A percentile compares a stretch with the other conserved stretches of the same genome.
Evolutionary conservation across 2,329 filamentous ascomycete species (phyloP).

Genomic region (Biscogniauxia sp.): DNA sequence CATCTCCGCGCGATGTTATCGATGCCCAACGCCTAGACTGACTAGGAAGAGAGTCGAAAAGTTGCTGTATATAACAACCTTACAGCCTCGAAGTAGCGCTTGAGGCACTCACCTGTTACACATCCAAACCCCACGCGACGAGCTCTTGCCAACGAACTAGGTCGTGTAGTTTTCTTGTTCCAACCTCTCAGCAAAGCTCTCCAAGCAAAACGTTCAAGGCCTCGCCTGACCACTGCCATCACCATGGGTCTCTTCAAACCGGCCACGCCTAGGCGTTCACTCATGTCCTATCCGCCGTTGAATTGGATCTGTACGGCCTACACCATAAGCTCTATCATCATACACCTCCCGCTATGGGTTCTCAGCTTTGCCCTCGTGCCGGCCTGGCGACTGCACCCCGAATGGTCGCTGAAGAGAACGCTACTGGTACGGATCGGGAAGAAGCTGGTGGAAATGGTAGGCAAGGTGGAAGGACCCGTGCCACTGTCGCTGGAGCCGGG

Average conservation of each 20-base stretch:
- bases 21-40: too few species aligned
- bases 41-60: too few species aligned
- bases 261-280: constrained; percentile 11
- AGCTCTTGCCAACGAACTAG: too few species aligned
- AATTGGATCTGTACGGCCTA: constrained; percentile 17
- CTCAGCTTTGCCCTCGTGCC: constrained; percentile 15
- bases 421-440: constrained; percentile 11
- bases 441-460: constrained; percentile 4
- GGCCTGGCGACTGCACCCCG: constrained; percentile 13
- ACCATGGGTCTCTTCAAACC: background rate
- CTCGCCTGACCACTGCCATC: background rate
- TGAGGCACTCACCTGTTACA: too few species aligned
- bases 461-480: constrained; percentile 10
- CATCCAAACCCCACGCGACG: too few species aligned
- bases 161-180: too few species aligned
- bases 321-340: constrained; percentile 11
- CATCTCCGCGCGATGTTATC: too few species aligned
- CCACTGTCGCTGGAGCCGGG: constrained; percentile 18
- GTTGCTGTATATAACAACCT: too few species aligned
- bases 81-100: too few species aligned
- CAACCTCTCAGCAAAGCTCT: too few species aligned
- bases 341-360: constrained; percentile 21
- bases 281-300: constrained; percentile 18
- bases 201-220: too few species aligned
- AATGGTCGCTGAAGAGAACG: constrained; percentile 21